Conservation (phyloP, 495 filamentous ascomycete genomes). For the Chaetomium cochliodes region DNA sequence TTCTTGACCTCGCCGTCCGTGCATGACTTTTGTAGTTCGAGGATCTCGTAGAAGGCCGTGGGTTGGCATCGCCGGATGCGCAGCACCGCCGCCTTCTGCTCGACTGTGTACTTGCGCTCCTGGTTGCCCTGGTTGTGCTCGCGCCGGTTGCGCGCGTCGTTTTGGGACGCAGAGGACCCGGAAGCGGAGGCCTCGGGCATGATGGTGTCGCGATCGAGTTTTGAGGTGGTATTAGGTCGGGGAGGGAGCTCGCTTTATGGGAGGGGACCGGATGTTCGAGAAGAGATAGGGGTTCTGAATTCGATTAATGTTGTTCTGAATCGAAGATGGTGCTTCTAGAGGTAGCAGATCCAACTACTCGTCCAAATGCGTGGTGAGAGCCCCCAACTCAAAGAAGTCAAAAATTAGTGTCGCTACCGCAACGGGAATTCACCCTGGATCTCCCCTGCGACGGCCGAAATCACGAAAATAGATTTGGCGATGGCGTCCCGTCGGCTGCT, state of each 20-base stretch:
- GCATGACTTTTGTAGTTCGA: constrained; percentile 63
- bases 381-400: no score
- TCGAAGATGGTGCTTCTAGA: background rate
- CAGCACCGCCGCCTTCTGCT: constrained; percentile 86
- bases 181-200: constrained; percentile 81
- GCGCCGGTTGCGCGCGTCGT: constrained; percentile 55
- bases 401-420: background rate
- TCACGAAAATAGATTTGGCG: background rate
- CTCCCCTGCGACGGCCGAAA: background rate
- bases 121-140: constrained; percentile 94
- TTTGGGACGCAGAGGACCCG: constrained; percentile 59
- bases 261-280: background rate
- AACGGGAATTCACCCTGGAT: background rate
- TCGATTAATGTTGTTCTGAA: background rate
- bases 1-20: constrained; percentile 85
- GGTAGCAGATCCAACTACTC: background rate
- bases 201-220: constrained; percentile 47
- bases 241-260: background rate
- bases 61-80: constrained; percentile 78
- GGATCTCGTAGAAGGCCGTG: constrained; percentile 88
- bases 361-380: no score
- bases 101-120: constrained; percentile 80
- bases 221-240: background rate
- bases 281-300: background rate
- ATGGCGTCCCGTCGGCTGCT: background rate